Conservation (phyloP, 176 grass and related monocot genomes). For the Ananas comosus region DNA sequence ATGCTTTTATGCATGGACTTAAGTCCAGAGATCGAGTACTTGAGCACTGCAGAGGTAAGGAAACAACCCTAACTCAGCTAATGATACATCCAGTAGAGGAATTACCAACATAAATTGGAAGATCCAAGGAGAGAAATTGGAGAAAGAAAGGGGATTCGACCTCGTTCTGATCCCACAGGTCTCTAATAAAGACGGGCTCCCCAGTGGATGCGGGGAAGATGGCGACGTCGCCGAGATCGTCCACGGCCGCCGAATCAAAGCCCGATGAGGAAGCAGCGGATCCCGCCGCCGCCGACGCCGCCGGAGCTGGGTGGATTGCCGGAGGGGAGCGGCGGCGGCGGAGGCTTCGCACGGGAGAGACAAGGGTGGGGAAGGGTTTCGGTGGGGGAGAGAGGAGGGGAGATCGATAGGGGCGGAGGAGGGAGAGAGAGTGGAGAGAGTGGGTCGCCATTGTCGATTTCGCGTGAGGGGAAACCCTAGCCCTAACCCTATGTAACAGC, state of each 20-base stretch:
- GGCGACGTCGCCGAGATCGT: conserved; percentile 37
- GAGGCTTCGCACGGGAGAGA: not conserved
- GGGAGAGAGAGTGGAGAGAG: conserved; percentile 5
- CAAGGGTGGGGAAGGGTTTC: not conserved
- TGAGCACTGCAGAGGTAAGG: not conserved
- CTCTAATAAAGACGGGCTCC: conserved; percentile 44
- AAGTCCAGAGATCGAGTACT: not conserved
- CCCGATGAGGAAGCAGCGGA: conserved; percentile 6
- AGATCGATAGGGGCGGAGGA: not conserved
- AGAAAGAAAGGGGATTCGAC: conserved; percentile 17
- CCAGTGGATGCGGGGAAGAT: conserved; percentile 41
- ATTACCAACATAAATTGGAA: not conserved
- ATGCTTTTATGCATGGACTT: too few relatives aligned
- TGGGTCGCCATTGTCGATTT: conserved; percentile 30
- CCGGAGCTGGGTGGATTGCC: not conserved
- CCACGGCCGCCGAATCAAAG: conserved; percentile 15
- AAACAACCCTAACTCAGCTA: not conserved
- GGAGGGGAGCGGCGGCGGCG: not conserved
- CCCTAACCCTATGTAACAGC: too few relatives aligned
- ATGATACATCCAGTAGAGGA: not conserved
- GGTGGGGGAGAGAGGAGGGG: not conserved
- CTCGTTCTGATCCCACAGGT: conserved; percentile 55
- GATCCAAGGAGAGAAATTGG: not conserved
- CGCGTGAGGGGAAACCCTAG: not conserved
- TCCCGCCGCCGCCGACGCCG: not conserved